Evolutionary conservation across 208 protist species (phyloP).

Genomic region (Crithidia brevicula): DNA sequence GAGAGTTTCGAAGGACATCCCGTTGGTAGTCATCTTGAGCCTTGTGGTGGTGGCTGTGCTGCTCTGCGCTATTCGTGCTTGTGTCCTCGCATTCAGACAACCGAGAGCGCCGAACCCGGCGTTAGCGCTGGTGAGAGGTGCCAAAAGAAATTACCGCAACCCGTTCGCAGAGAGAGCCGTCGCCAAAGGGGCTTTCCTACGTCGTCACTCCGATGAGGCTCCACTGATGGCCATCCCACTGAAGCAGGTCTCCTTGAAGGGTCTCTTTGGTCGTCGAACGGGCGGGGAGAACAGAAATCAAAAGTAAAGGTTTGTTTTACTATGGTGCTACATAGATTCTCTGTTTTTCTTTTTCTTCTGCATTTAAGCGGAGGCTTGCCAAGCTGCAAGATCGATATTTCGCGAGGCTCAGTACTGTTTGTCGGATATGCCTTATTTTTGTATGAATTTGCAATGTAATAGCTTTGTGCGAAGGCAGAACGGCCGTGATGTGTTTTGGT

Average conservation of each 20-base stretch:
- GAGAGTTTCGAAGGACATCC: not conserved
- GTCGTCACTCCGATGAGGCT: not conserved
- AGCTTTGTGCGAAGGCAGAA: too few species aligned
- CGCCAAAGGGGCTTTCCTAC: not conserved
- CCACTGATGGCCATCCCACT: slow-evolving; percentile 19
- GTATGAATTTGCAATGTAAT: too few species aligned
- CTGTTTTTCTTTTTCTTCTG: not conserved
- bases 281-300: not conserved
- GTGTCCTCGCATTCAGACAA: too few species aligned
- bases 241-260: slow-evolving; percentile 19
- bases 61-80: too few species aligned
- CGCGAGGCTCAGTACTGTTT: too few species aligned
- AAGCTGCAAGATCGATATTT: not conserved
- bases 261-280: slow-evolving; percentile 13
- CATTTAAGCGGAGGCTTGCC: not conserved
- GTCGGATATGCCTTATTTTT: too few species aligned
- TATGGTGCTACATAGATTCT: not conserved
- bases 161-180: not conserved
- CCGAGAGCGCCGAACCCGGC: too few species aligned
- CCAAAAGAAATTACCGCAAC: not conserved
- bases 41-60: not conserved
- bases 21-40: not conserved
- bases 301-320: not conserved
- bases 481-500: too few species aligned
- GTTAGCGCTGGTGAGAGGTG: too few species aligned